Conservation (phyloP, 306 rosid species). For the Senna tora region DNA sequence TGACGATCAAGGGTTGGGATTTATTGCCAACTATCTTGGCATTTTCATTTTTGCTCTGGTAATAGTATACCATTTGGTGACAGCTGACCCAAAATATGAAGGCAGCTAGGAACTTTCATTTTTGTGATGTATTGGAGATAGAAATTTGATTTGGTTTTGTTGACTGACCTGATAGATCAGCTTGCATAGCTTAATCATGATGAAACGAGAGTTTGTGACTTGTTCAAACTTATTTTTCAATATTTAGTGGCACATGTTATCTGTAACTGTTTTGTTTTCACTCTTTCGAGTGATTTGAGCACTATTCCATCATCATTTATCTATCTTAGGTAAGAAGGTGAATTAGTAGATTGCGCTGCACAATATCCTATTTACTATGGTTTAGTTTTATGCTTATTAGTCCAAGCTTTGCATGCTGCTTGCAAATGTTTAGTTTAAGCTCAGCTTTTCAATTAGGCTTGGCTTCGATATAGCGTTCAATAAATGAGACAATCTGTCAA, state of each 20-base stretch:
- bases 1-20: constrained; percentile 51
- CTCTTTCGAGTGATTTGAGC: neutral
- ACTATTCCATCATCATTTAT: neutral
- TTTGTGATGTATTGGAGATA: constrained; percentile 21
- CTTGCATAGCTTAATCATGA: too few relatives aligned
- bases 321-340: neutral
- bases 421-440: neutral
- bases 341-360: neutral
- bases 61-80: constrained; percentile 44
- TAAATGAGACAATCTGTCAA: neutral
- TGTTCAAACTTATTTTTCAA: neutral
- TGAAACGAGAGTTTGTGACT: neutral
- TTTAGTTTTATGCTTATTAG: too few relatives aligned
- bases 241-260: neutral
- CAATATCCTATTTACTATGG: neutral
- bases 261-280: neutral
- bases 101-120: constrained; percentile 31
- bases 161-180: constrained; percentile 22
- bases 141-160: constrained; percentile 29
- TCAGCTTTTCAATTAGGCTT: neutral
- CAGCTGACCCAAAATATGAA: constrained; percentile 47
- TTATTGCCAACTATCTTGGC: constrained; percentile 51
- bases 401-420: neutral
- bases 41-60: constrained; percentile 49
- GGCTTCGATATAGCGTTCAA: neutral